Evolutionary conservation across 2,329 filamentous ascomycete genomes (phyloP).

Genomic region (Parastagonospora avenae): DNA sequence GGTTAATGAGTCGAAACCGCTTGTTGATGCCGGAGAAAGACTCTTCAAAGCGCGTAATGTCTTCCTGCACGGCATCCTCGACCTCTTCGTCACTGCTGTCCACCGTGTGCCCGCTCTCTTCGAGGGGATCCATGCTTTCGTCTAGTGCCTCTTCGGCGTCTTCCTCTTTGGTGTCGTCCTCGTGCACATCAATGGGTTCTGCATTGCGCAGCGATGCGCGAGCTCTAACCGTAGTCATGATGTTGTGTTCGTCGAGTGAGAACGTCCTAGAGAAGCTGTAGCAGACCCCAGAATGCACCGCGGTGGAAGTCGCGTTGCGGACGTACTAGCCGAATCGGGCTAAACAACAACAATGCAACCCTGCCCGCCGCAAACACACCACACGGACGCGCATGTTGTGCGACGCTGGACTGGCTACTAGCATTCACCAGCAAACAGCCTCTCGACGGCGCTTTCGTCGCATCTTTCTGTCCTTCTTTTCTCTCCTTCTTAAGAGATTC

Average conservation of each 20-base stretch:
- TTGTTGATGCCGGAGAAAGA: constrained; percentile 84
- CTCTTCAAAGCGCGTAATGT: constrained; percentile 84
- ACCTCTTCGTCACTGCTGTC: constrained; percentile 60
- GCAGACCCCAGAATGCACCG: constrained; percentile 5
- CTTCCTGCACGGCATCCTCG: constrained; percentile 73
- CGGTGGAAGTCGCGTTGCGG: constrained; percentile 6
- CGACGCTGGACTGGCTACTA: constrained; percentile 8
- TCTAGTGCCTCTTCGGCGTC: constrained; percentile 50
- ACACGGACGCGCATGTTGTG: constrained; percentile 19
- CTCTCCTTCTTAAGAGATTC: constrained; percentile 15
- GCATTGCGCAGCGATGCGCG: constrained; percentile 30
- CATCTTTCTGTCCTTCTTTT: constrained; percentile 16
- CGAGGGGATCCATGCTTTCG: constrained; percentile 55
- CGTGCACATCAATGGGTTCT: constrained; percentile 33
- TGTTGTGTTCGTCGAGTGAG: constrained; percentile 12
- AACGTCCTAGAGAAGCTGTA: constrained; percentile 7
- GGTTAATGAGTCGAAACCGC: constrained; percentile 88
- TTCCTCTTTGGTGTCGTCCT: constrained; percentile 42
- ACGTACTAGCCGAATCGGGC: constrained; percentile 18
- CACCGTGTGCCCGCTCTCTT: constrained; percentile 58
- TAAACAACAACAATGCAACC: constrained; percentile 19
- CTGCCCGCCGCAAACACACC: constrained; percentile 18
- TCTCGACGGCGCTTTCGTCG: constrained; percentile 20
- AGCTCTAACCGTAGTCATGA: constrained; percentile 38
- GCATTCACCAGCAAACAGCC: constrained; percentile 14